Percentiles rank a stretch among this genome's conserved stretches.
These are phyloP conservation scores for Nothophaeocryptopus gaeumannii DNA, from an alignment of 2,329 filamentous ascomycete genomes.

Conservation along the genomic window DNA sequence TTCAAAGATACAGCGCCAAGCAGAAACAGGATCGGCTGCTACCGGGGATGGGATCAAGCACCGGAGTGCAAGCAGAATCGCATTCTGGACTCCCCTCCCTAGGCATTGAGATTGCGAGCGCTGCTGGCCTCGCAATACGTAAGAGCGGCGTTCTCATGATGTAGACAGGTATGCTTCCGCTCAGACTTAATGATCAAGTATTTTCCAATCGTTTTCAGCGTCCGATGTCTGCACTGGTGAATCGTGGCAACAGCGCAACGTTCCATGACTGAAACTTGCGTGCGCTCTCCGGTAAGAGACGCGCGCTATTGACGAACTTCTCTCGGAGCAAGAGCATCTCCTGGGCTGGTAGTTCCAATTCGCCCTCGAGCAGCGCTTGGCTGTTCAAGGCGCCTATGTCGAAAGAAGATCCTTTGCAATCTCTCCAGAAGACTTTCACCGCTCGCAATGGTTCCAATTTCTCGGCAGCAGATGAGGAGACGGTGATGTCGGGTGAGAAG, in stretches of 20 bases:
- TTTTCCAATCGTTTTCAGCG: neutral
- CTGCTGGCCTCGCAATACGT: no score
- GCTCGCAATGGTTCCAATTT: conserved; percentile 45
- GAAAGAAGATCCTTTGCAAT: conserved; percentile 10
- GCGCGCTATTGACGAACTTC: conserved; percentile 34
- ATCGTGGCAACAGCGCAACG: conserved; percentile 23
- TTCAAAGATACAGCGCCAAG: no score
- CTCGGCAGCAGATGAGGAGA: conserved; percentile 47
- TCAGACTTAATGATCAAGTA: no score
- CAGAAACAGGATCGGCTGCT: no score
- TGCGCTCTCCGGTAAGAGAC: conserved; percentile 26
- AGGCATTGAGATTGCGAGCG: no score
- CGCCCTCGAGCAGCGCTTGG: conserved; percentile 26
- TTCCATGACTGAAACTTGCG: conserved; percentile 23
- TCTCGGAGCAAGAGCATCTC: conserved; percentile 42
- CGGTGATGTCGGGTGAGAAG: conserved; percentile 59
- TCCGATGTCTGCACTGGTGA: conserved; percentile 14
- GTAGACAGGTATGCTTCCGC: no score
- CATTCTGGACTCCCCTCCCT: no score
- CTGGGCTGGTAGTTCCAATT: conserved; percentile 26
- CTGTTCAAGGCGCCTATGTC: conserved; percentile 15
- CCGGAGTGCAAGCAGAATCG: no score
- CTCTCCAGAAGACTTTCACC: conserved; percentile 56
- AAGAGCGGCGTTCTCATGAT: no score
- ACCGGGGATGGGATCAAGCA: no score